Conservation (phyloP, 2,329 filamentous ascomycete species). For the Cordyceps militaris region DNA sequence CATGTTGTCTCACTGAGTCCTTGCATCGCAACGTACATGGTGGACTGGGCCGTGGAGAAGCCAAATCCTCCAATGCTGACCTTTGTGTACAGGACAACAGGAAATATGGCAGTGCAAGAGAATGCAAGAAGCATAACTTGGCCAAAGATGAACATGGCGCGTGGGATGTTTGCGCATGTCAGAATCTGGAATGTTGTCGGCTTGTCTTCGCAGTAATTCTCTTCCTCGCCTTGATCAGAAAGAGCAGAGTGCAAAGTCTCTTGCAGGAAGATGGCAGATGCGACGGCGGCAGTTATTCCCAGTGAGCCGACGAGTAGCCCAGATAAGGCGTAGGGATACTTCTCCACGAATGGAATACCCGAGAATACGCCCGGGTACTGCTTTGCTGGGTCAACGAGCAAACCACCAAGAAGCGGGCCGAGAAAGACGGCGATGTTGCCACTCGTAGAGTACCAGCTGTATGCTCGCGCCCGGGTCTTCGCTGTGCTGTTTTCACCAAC, state of each 20-base stretch:
- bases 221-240: neutral
- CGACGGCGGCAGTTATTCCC: constrained; percentile 44
- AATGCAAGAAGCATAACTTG: constrained; percentile 32
- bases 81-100: constrained; percentile 61
- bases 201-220: neutral
- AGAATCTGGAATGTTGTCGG: neutral
- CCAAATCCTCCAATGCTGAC: constrained; percentile 56
- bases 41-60: constrained; percentile 57
- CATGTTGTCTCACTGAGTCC: constrained; percentile 63
- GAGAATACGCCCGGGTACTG: constrained; percentile 52
- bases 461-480: neutral
- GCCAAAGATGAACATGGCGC: neutral
- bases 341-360: constrained; percentile 36
- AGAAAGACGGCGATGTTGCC: constrained; percentile 68
- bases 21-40: constrained; percentile 54
- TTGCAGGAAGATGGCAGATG: constrained; percentile 49
- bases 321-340: constrained; percentile 48
- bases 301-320: constrained; percentile 49
- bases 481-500: constrained; percentile 31
- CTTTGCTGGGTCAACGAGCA: constrained; percentile 57
- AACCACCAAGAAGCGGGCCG: constrained; percentile 65
- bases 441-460: neutral
- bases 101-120: constrained; percentile 62
- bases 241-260: constrained; percentile 39
- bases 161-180: neutral